Conservation (phyloP, 768 basidiomycete genomes). For the Postia placenta region DNA sequence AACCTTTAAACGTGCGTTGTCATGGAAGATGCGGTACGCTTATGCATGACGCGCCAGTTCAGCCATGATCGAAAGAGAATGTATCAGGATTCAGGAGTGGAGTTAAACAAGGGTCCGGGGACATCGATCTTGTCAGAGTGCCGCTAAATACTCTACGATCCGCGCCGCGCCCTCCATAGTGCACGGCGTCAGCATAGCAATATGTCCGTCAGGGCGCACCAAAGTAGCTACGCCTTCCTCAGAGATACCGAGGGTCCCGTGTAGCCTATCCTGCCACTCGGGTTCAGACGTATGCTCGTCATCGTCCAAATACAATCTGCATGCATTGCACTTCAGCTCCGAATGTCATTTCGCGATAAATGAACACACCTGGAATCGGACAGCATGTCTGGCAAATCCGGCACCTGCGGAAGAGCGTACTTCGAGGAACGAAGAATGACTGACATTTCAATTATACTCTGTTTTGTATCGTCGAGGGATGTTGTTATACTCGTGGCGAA, state of each 20-base stretch:
- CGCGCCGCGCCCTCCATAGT: not conserved
- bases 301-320: not conserved
- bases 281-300: not conserved
- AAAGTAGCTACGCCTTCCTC: not conserved
- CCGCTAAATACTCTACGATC: not conserved
- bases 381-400: not conserved
- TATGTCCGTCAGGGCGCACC: not conserved
- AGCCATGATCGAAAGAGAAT: too few species aligned
- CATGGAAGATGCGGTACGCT: too few species aligned
- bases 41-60: too few species aligned
- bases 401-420: not conserved
- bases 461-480: not conserved
- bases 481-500: not conserved
- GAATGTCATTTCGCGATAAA: not conserved
- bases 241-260: not conserved
- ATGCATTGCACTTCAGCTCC: not conserved
- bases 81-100: too few species aligned
- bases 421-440: not conserved
- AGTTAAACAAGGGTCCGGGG: too few species aligned
- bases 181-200: not conserved
- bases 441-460: not conserved
- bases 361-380: not conserved
- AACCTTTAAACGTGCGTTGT: too few species aligned
- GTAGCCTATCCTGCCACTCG: too few species aligned
- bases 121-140: not conserved